Percentiles rank a stretch among this genome's conserved stretches.
Conservation (phyloP, 768 basidiomycete genomes). For the Lactifluus rugatus region DNA sequence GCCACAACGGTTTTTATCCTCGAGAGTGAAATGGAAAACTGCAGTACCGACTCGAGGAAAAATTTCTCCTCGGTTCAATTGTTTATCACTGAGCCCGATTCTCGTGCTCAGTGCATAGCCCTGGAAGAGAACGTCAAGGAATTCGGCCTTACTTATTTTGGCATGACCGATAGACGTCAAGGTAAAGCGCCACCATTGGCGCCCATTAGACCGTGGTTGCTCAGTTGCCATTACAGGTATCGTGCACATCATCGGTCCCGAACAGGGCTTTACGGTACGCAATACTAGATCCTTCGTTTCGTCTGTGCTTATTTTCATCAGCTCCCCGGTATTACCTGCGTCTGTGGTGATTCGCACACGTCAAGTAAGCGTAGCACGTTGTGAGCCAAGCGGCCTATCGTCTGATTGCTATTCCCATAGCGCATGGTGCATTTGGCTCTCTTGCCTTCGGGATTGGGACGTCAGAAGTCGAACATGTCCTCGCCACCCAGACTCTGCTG, state of each 20-base stretch:
- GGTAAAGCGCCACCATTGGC: slow-evolving; percentile 29
- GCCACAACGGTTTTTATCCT: background rate
- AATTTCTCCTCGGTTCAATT: slow-evolving; percentile 38
- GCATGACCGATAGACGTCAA: slow-evolving; percentile 56
- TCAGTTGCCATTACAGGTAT: slow-evolving; percentile 28
- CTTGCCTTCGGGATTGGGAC: slow-evolving; percentile 62
- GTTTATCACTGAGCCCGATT: slow-evolving; percentile 51
- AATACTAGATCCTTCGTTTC: background rate
- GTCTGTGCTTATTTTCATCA: slow-evolving; percentile 10
- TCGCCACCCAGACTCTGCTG: slow-evolving; percentile 54
- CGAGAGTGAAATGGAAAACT: background rate
- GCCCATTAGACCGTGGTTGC: background rate
- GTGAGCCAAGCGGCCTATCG: background rate
- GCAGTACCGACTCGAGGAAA: slow-evolving; percentile 42
- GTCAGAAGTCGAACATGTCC: slow-evolving; percentile 60
- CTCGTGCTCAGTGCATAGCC: slow-evolving; percentile 45
- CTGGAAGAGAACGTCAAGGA: slow-evolving; percentile 58
- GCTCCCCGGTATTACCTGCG: slow-evolving; percentile 40
- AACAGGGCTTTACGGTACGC: slow-evolving; percentile 51
- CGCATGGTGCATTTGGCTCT: slow-evolving; percentile 59
- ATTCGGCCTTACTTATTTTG: slow-evolving; percentile 58
- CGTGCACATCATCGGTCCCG: slow-evolving; percentile 56
- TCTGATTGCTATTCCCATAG: slow-evolving; percentile 21
- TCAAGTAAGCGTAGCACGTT: slow-evolving; percentile 34
- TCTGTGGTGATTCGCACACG: slow-evolving; percentile 60